Evolutionary conservation across 2,329 filamentous ascomycete species (phyloP).

Genomic region (Aspergillus fructus): DNA sequence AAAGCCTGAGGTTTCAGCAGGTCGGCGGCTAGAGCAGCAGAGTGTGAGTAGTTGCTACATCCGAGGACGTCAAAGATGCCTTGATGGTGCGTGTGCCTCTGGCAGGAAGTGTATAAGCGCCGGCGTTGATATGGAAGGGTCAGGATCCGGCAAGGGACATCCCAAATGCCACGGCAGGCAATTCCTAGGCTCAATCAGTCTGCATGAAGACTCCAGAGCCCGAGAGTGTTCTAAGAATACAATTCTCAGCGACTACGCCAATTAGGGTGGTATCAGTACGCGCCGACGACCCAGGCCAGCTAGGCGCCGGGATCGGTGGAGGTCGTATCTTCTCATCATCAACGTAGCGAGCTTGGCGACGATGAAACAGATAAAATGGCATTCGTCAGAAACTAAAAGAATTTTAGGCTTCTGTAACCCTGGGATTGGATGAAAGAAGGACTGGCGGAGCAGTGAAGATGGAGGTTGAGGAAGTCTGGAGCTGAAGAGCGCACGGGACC

Average conservation of each 20-base stretch:
- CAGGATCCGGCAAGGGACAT: slow-evolving; percentile 6
- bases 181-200: neutral
- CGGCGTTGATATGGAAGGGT: slow-evolving; percentile 14
- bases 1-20: slow-evolving; percentile 10
- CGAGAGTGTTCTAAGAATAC: slow-evolving; percentile 26
- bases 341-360: slow-evolving; percentile 11
- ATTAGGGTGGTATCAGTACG: slow-evolving; percentile 25
- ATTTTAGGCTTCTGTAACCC: neutral
- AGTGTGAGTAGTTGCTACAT: neutral
- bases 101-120: slow-evolving; percentile 17
- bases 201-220: slow-evolving; percentile 21
- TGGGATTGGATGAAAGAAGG: slow-evolving; percentile 7
- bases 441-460: neutral
- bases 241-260: slow-evolving; percentile 4
- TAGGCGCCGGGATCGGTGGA: slow-evolving; percentile 25
- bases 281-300: slow-evolving; percentile 20
- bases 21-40: slow-evolving; percentile 22
- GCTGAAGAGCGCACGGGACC: neutral
- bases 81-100: slow-evolving; percentile 11
- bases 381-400: neutral
- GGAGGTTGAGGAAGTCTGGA: neutral
- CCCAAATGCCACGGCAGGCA: slow-evolving; percentile 13
- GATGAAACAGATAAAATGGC: slow-evolving; percentile 15
- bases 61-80: slow-evolving; percentile 1
- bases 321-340: slow-evolving; percentile 11